phyloP scores from a whole-genome alignment of 2,329 filamentous ascomycete genomes.

The Beauveria asiatica region DNA sequence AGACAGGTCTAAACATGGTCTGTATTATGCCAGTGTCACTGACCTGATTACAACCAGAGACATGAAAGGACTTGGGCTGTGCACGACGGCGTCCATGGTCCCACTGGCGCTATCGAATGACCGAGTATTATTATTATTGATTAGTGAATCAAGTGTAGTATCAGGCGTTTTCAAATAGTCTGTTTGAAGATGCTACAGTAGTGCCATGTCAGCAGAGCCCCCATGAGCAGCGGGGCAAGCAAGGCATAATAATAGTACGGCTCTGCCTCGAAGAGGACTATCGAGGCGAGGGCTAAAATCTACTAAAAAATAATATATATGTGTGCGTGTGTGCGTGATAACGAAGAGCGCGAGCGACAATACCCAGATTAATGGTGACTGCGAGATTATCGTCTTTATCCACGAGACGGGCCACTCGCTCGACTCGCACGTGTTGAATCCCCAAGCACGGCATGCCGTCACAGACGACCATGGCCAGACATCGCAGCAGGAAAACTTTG shows the following conservation, averaged over 20 bases:
- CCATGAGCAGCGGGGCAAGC: background rate
- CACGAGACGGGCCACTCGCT: conserved; percentile 17
- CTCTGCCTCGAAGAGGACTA: background rate
- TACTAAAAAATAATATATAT: background rate
- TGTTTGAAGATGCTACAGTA: background rate
- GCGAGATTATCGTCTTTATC: conserved; percentile 12
- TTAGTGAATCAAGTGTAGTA: background rate
- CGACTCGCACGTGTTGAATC: conserved; percentile 16
- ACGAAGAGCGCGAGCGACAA: background rate
- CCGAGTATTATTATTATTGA: background rate
- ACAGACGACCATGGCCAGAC: conserved; percentile 14
- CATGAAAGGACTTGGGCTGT: background rate
- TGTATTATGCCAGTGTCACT: too few relatives aligned
- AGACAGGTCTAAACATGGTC: too few relatives aligned
- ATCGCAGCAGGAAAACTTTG: conserved; percentile 19
- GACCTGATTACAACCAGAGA: too few relatives aligned
- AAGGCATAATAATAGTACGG: background rate
- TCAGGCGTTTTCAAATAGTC: background rate
- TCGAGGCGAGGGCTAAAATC: too few relatives aligned
- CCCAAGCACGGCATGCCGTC: conserved; percentile 11
- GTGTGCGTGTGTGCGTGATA: too few relatives aligned
- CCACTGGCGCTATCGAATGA: background rate
- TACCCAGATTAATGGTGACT: conserved; percentile 14
- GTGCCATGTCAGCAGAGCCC: background rate
- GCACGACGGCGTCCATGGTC: background rate